These are phyloP conservation scores for Lepidium sativum DNA, from an alignment of 345 rosid species.

Conservation along the genomic window DNA sequence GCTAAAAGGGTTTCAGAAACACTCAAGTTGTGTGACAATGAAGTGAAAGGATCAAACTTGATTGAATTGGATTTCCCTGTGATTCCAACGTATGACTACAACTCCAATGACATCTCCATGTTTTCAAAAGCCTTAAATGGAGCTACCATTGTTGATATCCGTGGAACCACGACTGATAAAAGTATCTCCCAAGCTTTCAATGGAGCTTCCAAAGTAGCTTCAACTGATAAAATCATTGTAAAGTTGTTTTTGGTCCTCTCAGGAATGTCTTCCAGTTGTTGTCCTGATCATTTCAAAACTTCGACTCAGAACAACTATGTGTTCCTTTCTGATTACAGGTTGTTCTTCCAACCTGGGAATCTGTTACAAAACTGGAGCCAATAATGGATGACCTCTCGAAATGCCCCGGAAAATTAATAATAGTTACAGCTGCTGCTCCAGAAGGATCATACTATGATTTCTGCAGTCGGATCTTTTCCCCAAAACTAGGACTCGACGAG, in stretches of 20 bases:
- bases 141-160: conserved; percentile 43
- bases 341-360: conserved; percentile 51
- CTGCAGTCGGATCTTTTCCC: conserved; percentile 18
- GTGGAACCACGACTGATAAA: conserved; percentile 23
- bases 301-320: background rate
- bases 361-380: conserved; percentile 43
- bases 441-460: conserved; percentile 26
- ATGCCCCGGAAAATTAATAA: conserved; percentile 42
- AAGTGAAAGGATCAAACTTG: conserved; percentile 20
- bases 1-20: conserved; percentile 41
- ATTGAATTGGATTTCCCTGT: conserved; percentile 51
- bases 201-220: conserved; percentile 33
- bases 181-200: conserved; percentile 28
- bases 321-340: conserved; percentile 2
- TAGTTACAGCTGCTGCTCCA: conserved; percentile 51
- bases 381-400: conserved; percentile 34
- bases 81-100: conserved; percentile 29
- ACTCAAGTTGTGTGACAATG: background rate
- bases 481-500: conserved; percentile 7
- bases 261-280: too few relatives aligned
- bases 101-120: conserved; percentile 13
- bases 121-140: conserved; percentile 21
- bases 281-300: too few relatives aligned
- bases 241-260: too few relatives aligned
- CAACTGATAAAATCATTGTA: conserved; percentile 28